Conservation (phyloP, 2,329 filamentous ascomycete species). For the Epichloe coenophiala region DNA sequence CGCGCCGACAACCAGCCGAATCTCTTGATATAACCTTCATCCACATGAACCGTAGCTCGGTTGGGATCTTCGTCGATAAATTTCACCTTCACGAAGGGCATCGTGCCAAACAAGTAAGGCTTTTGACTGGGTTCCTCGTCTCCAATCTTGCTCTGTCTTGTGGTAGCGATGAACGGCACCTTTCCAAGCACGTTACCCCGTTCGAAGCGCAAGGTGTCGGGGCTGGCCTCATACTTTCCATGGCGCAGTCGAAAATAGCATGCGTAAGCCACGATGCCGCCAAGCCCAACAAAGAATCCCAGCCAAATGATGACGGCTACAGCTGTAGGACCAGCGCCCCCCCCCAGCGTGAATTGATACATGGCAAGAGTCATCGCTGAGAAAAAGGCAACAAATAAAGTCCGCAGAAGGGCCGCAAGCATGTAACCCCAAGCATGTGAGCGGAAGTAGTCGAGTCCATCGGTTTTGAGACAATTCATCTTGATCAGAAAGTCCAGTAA, state of each 20-base stretch:
- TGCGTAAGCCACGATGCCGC: slow-evolving; percentile 41
- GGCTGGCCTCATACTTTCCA: slow-evolving; percentile 36
- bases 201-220: slow-evolving; percentile 42
- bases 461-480: slow-evolving; percentile 40
- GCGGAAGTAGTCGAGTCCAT: slow-evolving; percentile 53
- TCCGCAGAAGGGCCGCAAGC: slow-evolving; percentile 41
- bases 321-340: slow-evolving; percentile 44
- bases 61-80: slow-evolving; percentile 33
- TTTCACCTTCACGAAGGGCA: slow-evolving; percentile 40
- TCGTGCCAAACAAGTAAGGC: slow-evolving; percentile 24
- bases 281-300: slow-evolving; percentile 44
- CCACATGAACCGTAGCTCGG: slow-evolving; percentile 42
- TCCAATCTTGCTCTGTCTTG: slow-evolving; percentile 33
- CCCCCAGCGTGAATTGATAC: slow-evolving; percentile 54
- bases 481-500: slow-evolving; percentile 40
- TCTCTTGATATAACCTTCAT: slow-evolving; percentile 47
- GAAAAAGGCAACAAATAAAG: slow-evolving; percentile 54
- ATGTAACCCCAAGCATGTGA: slow-evolving; percentile 50
- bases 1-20: slow-evolving; percentile 64
- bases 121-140: slow-evolving; percentile 31
- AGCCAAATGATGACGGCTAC: slow-evolving; percentile 53
- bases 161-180: slow-evolving; percentile 40
- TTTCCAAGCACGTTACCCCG: slow-evolving; percentile 35
- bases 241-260: slow-evolving; percentile 43
- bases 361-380: slow-evolving; percentile 54